Conservation (phyloP, 2,329 filamentous ascomycete species). For the Chaetomiaceae sp. region DNA sequence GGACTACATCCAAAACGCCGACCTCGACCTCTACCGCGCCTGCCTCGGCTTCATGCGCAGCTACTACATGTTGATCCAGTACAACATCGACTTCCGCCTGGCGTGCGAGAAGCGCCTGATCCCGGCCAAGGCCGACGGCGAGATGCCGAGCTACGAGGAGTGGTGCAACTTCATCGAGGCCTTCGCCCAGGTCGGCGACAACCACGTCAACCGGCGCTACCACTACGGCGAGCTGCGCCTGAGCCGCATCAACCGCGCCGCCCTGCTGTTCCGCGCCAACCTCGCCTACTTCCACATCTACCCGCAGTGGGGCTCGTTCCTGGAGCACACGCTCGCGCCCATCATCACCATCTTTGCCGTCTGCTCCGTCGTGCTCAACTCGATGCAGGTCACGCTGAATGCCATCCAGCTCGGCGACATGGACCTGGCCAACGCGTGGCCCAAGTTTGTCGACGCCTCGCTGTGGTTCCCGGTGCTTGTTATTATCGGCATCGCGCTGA, state of each 20-base stretch:
- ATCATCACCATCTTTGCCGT: conserved; percentile 29
- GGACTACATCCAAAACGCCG: conserved; percentile 26
- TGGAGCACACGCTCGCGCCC: conserved; percentile 25
- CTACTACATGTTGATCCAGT: conserved; percentile 33
- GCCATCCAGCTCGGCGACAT: conserved; percentile 13
- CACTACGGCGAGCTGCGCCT: conserved; percentile 37
- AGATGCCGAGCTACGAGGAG: conserved; percentile 26
- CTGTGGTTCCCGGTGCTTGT: conserved; percentile 26
- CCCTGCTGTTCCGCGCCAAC: conserved; percentile 19
- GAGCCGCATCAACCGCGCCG: conserved; percentile 31
- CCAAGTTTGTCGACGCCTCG: conserved; percentile 19
- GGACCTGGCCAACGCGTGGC: conserved; percentile 12
- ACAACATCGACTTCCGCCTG: conserved; percentile 32
- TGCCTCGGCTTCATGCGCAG: conserved; percentile 34
- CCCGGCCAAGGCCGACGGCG: conserved; percentile 24
- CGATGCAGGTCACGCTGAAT: conserved; percentile 28
- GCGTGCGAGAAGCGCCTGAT: conserved; percentile 30
- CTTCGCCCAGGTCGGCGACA: conserved; percentile 27
- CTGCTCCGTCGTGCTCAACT: conserved; percentile 28
- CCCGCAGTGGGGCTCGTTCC: conserved; percentile 28
- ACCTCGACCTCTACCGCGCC: conserved; percentile 23
- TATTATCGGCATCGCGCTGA: conserved; percentile 21
- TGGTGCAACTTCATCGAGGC: conserved; percentile 30
- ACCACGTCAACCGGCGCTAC: conserved; percentile 31
- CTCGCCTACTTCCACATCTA: conserved; percentile 29